These are phyloP conservation scores for Daldinia decipiens DNA, from an alignment of 495 filamentous ascomycete genomes.

Conservation along the genomic window DNA sequence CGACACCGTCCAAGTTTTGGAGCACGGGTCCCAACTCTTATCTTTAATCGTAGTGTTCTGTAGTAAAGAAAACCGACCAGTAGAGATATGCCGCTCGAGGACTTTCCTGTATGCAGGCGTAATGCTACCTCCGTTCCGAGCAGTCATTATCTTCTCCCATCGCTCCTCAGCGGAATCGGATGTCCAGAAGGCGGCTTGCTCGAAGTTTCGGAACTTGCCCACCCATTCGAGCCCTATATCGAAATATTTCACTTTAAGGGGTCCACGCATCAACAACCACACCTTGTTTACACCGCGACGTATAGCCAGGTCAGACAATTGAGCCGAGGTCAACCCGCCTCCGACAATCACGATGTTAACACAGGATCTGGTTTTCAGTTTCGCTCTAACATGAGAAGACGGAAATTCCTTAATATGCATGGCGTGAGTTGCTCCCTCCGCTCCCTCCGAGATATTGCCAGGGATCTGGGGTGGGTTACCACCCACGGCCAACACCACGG, in stretches of 20 bases:
- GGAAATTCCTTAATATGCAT: constrained; percentile 65
- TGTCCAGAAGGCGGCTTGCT: constrained; percentile 71
- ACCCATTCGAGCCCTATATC: constrained; percentile 72
- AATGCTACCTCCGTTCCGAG: constrained; percentile 70
- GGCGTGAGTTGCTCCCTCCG: constrained; percentile 63
- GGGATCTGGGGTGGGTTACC: constrained; percentile 65
- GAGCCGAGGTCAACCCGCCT: constrained; percentile 70
- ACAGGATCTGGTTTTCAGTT: constrained; percentile 57
- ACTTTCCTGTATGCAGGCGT: constrained; percentile 67
- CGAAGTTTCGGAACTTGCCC: constrained; percentile 72
- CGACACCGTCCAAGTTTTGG: constrained; percentile 58
- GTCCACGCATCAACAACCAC: constrained; percentile 67
- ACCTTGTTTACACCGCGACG: constrained; percentile 63
- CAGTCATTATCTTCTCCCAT: constrained; percentile 63
- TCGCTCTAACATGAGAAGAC: constrained; percentile 52
- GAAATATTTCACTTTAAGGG: constrained; percentile 70
- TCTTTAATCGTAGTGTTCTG: constrained; percentile 58
- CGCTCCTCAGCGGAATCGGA: constrained; percentile 69
- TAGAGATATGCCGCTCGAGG: constrained; percentile 59
- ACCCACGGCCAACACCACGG: constrained; percentile 68
- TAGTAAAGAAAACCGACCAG: constrained; percentile 59
- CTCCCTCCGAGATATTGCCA: constrained; percentile 49
- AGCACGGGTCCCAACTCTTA: constrained; percentile 47
- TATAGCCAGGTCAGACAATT: constrained; percentile 67
- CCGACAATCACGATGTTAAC: constrained; percentile 69